Base-by-base conservation (phyloP, 2,329 filamentous ascomycete species). In the Rutstroemia sp. region DNA sequence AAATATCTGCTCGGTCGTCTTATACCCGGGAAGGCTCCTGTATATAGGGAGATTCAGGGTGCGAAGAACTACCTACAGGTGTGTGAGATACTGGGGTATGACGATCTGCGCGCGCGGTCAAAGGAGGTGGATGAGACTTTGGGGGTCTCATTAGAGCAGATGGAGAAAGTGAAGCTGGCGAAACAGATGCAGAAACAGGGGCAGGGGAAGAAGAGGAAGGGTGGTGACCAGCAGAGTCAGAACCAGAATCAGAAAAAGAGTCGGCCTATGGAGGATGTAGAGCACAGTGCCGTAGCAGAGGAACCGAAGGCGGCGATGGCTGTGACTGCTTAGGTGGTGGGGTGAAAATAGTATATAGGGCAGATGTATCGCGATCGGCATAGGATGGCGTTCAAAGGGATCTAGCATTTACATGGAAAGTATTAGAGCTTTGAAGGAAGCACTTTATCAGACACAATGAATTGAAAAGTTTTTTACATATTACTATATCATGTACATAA, bases 1-100 rank as follows among this genome's bases (percentile, higher is more conserved):
- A 99, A 99, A 71, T 99, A 88, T 69, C 77, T 94, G 34, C 81
- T 99, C 27, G 82, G 82, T 44, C 89, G 96, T 70, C 81, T 96
- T 72, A 83, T 97, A 23, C 90, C 91, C 0, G 90, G 92, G 16
- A 95, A 91, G 70, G 76, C 82, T 48, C 75, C 80, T 40, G 76
- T 75, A 1, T 88, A 87, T 68, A 77, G 78, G 57, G 71, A 76
- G 3, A 77, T 94, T 63, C 83, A 81, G 60, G 72, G 75, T 48
- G 79, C 80, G 58, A 91, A 86, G 73, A 87, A 80, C 63, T 96
- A 96, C 67, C 74, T 73, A 8, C 83, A 88, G 52, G 71, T 86
- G 2, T 87, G 90, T 66, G 76, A 83, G 56, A 73, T 78, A 1
- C 72, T 97, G 30, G 82, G 78, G 0, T 77, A 89, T 38, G 77